phyloP scores from a whole-genome alignment of 2,329 filamentous ascomycete species.

The Neospermospora avenae region DNA sequence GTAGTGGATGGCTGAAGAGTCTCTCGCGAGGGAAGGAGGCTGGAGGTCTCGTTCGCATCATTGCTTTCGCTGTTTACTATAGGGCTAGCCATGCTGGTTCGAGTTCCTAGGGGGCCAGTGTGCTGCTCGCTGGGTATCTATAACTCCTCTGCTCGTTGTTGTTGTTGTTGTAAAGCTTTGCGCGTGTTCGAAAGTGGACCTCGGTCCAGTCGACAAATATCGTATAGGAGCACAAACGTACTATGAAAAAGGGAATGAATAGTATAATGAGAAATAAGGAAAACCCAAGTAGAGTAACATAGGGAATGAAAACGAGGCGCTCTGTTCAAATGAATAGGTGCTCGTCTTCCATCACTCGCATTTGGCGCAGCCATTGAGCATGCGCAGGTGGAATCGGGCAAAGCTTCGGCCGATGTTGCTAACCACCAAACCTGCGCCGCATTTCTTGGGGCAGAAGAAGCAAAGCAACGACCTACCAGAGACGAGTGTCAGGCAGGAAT shows the following conservation, averaged over 20 bases:
- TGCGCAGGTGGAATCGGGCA: too few species aligned
- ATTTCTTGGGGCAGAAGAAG: background rate
- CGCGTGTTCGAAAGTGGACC: background rate
- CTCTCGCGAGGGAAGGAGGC: slow-evolving; percentile 5
- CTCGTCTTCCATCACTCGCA: background rate
- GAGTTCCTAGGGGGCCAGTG: background rate
- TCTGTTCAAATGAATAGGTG: too few species aligned
- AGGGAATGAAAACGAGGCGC: background rate
- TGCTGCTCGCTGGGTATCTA: background rate
- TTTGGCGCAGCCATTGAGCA: too few species aligned
- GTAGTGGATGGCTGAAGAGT: background rate
- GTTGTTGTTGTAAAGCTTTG: background rate
- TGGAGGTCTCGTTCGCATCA: slow-evolving; percentile 8
- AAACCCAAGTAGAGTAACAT: background rate
- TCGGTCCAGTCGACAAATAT: background rate
- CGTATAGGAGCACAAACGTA: background rate
- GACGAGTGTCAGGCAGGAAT: too few species aligned
- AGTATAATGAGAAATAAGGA: background rate
- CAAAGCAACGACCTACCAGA: background rate
- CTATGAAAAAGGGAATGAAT: background rate
- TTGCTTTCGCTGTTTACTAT: background rate
- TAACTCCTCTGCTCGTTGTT: background rate
- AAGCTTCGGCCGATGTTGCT: background rate
- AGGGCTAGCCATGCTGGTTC: background rate
- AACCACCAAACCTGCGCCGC: background rate